Conservation (phyloP, 768 basidiomycete species). For the Fistulinella prunicolor region DNA sequence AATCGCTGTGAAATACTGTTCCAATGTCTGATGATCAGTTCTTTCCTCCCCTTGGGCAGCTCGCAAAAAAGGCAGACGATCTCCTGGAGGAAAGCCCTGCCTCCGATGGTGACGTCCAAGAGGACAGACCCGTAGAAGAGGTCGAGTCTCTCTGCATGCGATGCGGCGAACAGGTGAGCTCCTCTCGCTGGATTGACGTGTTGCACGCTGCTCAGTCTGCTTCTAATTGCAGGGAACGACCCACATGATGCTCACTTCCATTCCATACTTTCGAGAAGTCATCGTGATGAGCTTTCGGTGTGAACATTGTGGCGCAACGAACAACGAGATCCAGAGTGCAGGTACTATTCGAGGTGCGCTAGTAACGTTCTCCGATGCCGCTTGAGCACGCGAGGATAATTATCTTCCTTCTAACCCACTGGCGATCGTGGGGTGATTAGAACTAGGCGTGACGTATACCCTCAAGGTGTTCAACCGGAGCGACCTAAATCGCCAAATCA, state of each 20-base stretch:
- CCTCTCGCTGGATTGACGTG: not conserved
- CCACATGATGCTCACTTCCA: conserved; percentile 83
- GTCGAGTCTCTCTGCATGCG: conserved; percentile 93
- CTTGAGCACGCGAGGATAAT: too few relatives aligned
- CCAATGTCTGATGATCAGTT: conserved; percentile 34
- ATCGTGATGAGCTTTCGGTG: conserved; percentile 97
- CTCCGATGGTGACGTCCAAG: conserved; percentile 36
- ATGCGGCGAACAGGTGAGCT: conserved; percentile 81
- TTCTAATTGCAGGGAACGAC: conserved; percentile 70
- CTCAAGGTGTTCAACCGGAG: conserved; percentile 66
- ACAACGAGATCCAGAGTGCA: conserved; percentile 95
- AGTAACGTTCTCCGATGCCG: not conserved
- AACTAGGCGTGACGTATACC: conserved; percentile 81
- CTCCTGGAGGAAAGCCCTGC: conserved; percentile 26
- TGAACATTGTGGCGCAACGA: conserved; percentile 83
- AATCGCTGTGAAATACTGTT: too few relatives aligned
- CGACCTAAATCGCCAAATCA: conserved; percentile 91
- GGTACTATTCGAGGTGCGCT: conserved; percentile 78
- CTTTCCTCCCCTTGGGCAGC: conserved; percentile 58
- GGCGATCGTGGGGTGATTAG: too few relatives aligned
- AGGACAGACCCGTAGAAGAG: conserved; percentile 62
- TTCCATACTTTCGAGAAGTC: conserved; percentile 93
- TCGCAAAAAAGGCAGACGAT: conserved; percentile 49
- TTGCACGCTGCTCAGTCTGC: not conserved
- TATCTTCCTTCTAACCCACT: too few relatives aligned